phyloP scores from a whole-genome alignment of 768 basidiomycete species.

The Trametes elegans region DNA sequence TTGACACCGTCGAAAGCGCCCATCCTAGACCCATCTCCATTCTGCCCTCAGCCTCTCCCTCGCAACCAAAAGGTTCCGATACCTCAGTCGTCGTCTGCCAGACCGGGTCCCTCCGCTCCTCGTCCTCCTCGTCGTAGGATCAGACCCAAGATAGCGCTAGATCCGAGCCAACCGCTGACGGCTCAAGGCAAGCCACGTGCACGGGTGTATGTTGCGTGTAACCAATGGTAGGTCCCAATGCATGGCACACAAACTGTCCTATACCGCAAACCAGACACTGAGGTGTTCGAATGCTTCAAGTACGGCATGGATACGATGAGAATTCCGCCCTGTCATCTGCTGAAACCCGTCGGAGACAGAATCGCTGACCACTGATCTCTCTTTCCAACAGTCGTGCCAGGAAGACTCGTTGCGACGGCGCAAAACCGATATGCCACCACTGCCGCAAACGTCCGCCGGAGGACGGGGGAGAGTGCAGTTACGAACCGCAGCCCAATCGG shows the following conservation, averaged over 20 bases:
- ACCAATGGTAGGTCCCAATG: slow-evolving; percentile 73
- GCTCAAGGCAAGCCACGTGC: slow-evolving; percentile 75
- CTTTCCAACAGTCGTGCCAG: background rate
- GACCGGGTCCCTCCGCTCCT: background rate
- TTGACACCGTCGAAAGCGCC: background rate
- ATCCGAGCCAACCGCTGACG: slow-evolving; percentile 73
- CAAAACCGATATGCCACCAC: slow-evolving; percentile 13
- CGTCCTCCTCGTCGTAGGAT: slow-evolving; percentile 6
- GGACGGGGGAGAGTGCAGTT: slow-evolving; percentile 3
- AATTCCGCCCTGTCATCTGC: background rate
- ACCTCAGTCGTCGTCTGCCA: background rate
- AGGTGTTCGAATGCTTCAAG: too few relatives aligned
- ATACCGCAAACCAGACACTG: too few relatives aligned
- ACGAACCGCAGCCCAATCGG: slow-evolving; percentile 10
- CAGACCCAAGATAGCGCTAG: slow-evolving; percentile 55
- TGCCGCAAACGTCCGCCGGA: slow-evolving; percentile 15
- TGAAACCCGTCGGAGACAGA: background rate
- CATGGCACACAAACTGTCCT: too few relatives aligned
- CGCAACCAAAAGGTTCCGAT: background rate
- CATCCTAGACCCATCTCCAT: too few relatives aligned
- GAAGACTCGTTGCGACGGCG: slow-evolving; percentile 15
- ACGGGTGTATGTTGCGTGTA: slow-evolving; percentile 75
- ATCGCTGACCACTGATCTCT: background rate
- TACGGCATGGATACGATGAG: too few relatives aligned
- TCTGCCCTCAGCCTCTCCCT: too few relatives aligned